Evolutionary conservation across 2,329 filamentous ascomycete genomes (phyloP), one percentile per base, ranked within the genome.

Genomic region (Aspergillus fructus): DNA sequence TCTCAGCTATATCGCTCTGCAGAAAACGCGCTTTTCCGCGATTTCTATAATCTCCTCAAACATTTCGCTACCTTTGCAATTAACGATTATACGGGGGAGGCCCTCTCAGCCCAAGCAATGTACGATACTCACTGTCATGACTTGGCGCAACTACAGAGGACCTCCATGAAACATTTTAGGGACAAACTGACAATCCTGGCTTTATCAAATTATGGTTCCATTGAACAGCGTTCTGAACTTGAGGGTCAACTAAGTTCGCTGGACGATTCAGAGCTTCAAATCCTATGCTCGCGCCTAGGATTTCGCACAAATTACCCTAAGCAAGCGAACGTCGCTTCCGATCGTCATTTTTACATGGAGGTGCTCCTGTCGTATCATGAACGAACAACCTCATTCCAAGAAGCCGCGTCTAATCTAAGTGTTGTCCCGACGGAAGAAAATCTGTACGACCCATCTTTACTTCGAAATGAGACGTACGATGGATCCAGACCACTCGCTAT

Each of bases 11-110:
- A 89, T 67, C 86, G 87, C 55, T 84, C 89, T 55, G 87, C 91
- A 61, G 84, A 87, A 7, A 92, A 91, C 65, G 83, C 81, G 13
- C 81, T 97, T 1, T 79, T 99, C 60, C 87, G 91, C 52, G 93
- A 97, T 63, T 84, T 97, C 34, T 86, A 86, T 70, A 78, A 82
- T 12, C 81, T 99, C n/a, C 80, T 99, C 23, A 84, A 85, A 51
- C 94, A 97, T 73, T 99, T 94, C 72, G 87, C 89, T 17, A 82
- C 89, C 68, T 99, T 99, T 67, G 85, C 91, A 0, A 89, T 99
- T 60, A 91, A 97, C 70, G 94, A 97, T 67, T 90, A 96, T 69
- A 92, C 89, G 4, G 93, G 92, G 15, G 82, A 85, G 33, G 90
- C 96, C 70, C 79, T 91, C 56, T 89, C 83, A 52, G 81, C 81